phyloP scores from a whole-genome alignment of 148 eudicot genomes.

The Rhododendron vialii region DNA sequence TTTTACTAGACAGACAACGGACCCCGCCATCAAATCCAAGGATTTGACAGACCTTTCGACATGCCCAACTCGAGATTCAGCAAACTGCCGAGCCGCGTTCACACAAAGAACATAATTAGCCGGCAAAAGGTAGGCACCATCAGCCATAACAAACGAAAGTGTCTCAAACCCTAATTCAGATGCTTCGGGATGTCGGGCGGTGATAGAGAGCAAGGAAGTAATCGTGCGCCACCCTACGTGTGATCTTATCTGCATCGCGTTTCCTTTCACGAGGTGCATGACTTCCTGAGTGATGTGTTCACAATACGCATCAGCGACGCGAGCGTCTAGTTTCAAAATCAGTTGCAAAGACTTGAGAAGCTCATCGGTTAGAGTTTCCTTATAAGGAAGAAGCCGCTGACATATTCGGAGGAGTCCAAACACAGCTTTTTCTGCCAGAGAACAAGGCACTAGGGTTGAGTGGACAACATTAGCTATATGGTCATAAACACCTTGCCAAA shows the following conservation, averaged over 20 bases:
- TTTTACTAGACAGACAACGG: constrained; percentile 48
- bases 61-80: constrained; percentile 73
- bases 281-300: constrained; percentile 94
- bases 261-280: constrained; percentile 74
- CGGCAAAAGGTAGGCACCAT: constrained; percentile 61
- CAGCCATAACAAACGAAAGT: constrained; percentile 60
- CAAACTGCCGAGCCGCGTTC: constrained; percentile 67
- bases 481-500: constrained; percentile 89
- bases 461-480: constrained; percentile 73
- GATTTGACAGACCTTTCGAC: constrained; percentile 56
- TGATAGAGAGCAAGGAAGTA: constrained; percentile 59
- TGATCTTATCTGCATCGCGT: constrained; percentile 74
- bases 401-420: constrained; percentile 83
- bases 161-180: constrained; percentile 79
- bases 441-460: constrained; percentile 67
- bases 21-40: constrained; percentile 68
- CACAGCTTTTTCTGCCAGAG: constrained; percentile 74
- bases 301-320: constrained; percentile 90
- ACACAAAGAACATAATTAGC: constrained; percentile 62
- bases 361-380: constrained; percentile 87
- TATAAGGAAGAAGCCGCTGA: constrained; percentile 75
- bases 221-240: constrained; percentile 89
- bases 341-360: constrained; percentile 80
- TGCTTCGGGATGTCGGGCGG: constrained; percentile 82
- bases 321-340: constrained; percentile 81